Conservation (phyloP, 2,329 filamentous ascomycete genomes). For the Exophiala dermatitidis region DNA sequence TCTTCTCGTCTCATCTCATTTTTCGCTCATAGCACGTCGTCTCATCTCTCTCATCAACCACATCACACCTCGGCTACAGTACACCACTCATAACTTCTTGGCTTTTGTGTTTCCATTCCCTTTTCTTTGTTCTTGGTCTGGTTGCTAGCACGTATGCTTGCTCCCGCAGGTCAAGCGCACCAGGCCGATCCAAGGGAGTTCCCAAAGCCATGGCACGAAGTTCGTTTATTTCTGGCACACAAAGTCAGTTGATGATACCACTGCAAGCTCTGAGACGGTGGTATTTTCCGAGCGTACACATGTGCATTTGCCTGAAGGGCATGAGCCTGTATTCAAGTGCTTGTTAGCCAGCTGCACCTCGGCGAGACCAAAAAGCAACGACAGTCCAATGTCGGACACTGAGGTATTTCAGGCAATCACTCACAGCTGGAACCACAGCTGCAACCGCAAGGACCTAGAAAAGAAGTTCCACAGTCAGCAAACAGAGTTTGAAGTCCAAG, state of each 20-base stretch:
- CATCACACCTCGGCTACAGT: background rate
- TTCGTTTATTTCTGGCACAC: constrained; percentile 15
- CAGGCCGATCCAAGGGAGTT: no score
- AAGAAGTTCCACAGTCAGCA: constrained; percentile 8
- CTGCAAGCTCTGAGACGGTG: background rate
- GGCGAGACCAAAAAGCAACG: no score
- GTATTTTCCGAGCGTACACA: constrained; percentile 17
- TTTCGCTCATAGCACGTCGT: no score
- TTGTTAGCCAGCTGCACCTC: background rate
- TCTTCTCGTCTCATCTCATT: no score
- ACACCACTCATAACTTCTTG: background rate
- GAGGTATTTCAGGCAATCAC: constrained; percentile 9
- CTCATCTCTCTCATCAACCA: no score
- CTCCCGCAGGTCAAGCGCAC: no score
- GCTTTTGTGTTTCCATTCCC: background rate
- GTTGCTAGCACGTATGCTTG: constrained; percentile 2
- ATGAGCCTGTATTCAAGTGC: constrained; percentile 9
- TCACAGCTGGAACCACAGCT: constrained; percentile 29
- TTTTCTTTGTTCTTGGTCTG: background rate
- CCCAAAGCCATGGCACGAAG: background rate
- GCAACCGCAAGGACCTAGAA: constrained; percentile 23
- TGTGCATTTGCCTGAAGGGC: constrained; percentile 25
- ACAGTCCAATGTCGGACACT: no score
- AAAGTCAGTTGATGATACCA: background rate
- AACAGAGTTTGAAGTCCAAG: background rate